Base-by-base conservation (phyloP, 371 early-diverging fungal genomes). In the Mucor piriformis region DNA sequence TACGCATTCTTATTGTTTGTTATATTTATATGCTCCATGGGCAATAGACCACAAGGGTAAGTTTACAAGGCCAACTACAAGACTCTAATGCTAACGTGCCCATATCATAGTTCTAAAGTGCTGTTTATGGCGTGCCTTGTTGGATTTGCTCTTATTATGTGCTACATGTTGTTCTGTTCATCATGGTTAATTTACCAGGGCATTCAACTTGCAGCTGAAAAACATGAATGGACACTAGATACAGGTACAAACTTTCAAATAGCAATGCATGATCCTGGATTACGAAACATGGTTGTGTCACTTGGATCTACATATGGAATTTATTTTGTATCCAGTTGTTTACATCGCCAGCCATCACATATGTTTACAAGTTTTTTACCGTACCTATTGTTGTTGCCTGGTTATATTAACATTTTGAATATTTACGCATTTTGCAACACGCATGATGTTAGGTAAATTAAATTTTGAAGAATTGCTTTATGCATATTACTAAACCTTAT, bases 31-130 rank as follows among this genome's bases (percentile, higher is more conserved):
- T 81, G 85, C 49, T 83, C 92, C 13, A 79, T 94, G 72, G 94
- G 94, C 34, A 94, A 94, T 64, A 74, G 92, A 35, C 94, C 94
- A 35, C 91, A 92, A 79, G 92, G 92, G 62, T 90, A 89, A 69
- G 59, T 66, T 43, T 40, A 18, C 0, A 24, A 21, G 3, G 0
- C 10, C 23, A 23, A 15, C 7, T 15, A 6, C 8, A 18, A 7
- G 24, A 29, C 12, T 33, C 18, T 3, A 35, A 21, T 3, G 13
- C 18, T 32, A 2, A 34, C 44, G 29, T 43, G 16, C 29, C n/a
- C 53, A 48, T 15, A 8, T 15, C 23, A 12, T 57, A 77, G 77
- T 21, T 69, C 79, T 13, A 75, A 69, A 51, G 57, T 70, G 62
- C 35, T 74, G 21, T 82, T 74, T 58, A 69, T 69, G 38, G 61